Conservation (phyloP, 2,329 filamentous ascomycete genomes). For the Sporothrix pallida region DNA sequence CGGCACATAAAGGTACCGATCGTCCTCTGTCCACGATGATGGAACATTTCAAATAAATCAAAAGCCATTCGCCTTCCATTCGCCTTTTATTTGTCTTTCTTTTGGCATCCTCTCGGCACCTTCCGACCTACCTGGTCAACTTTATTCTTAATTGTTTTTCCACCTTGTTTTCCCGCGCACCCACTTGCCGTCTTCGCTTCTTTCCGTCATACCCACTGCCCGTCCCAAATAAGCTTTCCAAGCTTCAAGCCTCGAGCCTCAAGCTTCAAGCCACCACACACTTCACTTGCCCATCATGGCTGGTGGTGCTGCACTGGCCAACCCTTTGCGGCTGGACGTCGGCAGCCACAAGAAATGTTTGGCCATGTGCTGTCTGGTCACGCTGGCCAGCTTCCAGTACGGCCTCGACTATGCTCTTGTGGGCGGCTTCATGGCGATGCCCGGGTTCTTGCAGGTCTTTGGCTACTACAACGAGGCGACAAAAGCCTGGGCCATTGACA, state of each 20-base stretch:
- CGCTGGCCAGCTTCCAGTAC: slow-evolving; percentile 46
- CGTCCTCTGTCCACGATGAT: neutral
- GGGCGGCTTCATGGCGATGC: slow-evolving; percentile 47
- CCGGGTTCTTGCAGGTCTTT: slow-evolving; percentile 46
- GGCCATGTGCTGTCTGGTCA: slow-evolving; percentile 43
- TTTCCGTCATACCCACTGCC: neutral
- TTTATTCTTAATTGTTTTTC: neutral
- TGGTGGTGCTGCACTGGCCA: slow-evolving; percentile 39
- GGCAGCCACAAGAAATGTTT: slow-evolving; percentile 43
- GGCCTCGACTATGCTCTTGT: slow-evolving; percentile 46
- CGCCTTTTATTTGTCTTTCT: no score
- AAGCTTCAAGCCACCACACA: neutral
- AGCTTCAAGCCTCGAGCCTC: neutral
- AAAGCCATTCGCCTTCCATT: no score
- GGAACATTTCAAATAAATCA: neutral
- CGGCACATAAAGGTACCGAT: slow-evolving; percentile 13
- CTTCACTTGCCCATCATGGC: slow-evolving; percentile 17
- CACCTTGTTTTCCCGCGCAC: neutral
- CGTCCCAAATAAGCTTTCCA: neutral
- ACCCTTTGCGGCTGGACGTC: slow-evolving; percentile 43
- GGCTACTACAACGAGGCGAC: slow-evolving; percentile 43
- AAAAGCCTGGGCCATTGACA: slow-evolving; percentile 44
- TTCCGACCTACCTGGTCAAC: neutral
- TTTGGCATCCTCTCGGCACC: neutral
- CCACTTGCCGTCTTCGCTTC: neutral